Evolutionary conservation across 2,329 filamentous ascomycete species (phyloP), one percentile per base, ranked within the genome.

Genomic region (Colletotrichum zoysiae): DNA sequence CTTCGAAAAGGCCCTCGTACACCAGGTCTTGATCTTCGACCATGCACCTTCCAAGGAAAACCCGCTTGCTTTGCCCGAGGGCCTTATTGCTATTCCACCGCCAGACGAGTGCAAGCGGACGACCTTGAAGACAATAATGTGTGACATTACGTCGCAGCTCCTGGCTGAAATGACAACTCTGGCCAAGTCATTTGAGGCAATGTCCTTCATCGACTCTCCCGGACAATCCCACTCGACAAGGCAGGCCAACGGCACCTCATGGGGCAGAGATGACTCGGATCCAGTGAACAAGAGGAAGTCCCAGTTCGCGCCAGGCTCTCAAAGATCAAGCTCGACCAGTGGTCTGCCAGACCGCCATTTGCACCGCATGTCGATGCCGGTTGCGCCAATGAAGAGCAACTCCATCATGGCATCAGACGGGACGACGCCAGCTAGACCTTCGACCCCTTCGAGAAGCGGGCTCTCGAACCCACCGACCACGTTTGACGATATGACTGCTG

Each of bases 321-420:
- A 83, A n/a, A 84, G 89, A 57, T 89, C 89, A 9, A 85, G 78
- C 63, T 89, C 91, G 42, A 82, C 88, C 57, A 82, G 85, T 74
- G 83, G 87, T 71, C 79, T 86, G 70, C 69, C 83, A 51, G 92
- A 93, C 78, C 90, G 89, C 76, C 84, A 86, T 61, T 85, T 90
- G 56, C 85, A 89, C 70, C 91, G 94, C 73, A 95, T 95, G 92
- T 95, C 94, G 1, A 93, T 95, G 91, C 94, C 92, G 79, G 90
- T 93, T 18, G 87, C 88, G 26, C 85, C 88, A 76, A 81, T 88
- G 79, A 81, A 86, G 77, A 46, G 57, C 20, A 78, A 80, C 64
- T 74, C 84, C 69, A 82, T 80, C 6, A 82, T 85, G 56, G 83
- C 81, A 2, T 85, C 85, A 0, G 82, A 78, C 73, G 84, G 78